Base-by-base conservation (phyloP, 345 rosid species). In the Eucalyptus decipiens region DNA sequence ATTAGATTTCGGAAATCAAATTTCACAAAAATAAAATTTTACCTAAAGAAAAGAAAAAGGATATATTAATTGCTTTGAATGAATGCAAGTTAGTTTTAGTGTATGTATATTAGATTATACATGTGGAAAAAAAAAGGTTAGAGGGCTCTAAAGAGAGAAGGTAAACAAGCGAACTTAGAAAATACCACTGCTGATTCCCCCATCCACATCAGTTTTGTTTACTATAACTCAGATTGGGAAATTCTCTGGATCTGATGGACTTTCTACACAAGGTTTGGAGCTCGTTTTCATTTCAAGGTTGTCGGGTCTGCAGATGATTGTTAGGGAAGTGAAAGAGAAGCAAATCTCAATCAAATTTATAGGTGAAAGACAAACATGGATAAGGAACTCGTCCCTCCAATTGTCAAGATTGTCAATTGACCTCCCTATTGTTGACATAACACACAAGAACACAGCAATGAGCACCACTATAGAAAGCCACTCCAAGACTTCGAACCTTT, bases 161-260 rank as follows among this genome's bases (percentile, higher is more conserved):
- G 21, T 40, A 56, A 56, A 45, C 62, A 91, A 86, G 91, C 88
- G 86, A 89, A 89, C 60, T 58, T 40, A 62, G 69, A 83, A 89
- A 91, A 89, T 93, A 97, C 99, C 97, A 97, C 98, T 91, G 92
- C 97, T 95, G 92, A 95, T 96, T 88, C 99, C 99, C 89, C 95
- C 95, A 91, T 97, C 98, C 72, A 97, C 96, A 86, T 97, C 99
- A 11, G 96, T 89, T 93, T 97, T 97, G 89, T 97, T 96, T 45
- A 98, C 99, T 32, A 96, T 90, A 67, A 97, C 96, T 92, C 96
- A 96, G 92, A 97, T 96, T 30, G 99, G 99, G 90, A 97, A 97
- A 90, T 95, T 97, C 93, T 97, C 99, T 65, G 98, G 98, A 92
- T 97, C 99, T 17, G 98, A 94, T 72, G 99, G 99, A 89, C 97